Evolutionary conservation across 1,284 basidiomycete species (phyloP), one percentile per base, ranked within the genome.

Genomic region (Fistulinella staudtii): DNA sequence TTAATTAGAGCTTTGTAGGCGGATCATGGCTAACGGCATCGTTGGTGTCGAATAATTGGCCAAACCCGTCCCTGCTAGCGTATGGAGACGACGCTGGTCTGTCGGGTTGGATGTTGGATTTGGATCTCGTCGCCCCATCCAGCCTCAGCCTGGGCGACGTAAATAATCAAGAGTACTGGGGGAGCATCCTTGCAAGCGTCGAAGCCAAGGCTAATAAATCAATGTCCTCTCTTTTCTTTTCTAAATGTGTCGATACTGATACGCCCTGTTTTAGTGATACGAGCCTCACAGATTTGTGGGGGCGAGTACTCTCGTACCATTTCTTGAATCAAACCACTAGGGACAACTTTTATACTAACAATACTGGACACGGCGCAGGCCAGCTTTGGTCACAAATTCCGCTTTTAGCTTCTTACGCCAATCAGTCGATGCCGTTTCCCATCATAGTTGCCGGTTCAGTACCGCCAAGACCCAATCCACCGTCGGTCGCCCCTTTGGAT

Each of bases 21-120:
- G 83, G 83, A 3, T 81, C 80, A 8, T 85, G 83, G 83, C 53
- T 80, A 5, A 74, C 74, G 0, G 75, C 77, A 2, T 82, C 80
- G 0, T 52, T 82, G 34, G 63, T 69, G 23, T 69, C 78, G 53
- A 84, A 85, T 50, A 68, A 82, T 51, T 81, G 75, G 65, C 80
- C 80, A 1, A 70, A 55, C 1, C 66, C 75, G 10, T 55, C 67
- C 8, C 69, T 79, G 23, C 60, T 85, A 43, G 77, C 82, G 3
- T 72, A 72, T 42, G 82, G 82, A 3, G 73, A 80, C 55, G 70
- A 67, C 3, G 49, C 54, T 8, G 57, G 68, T 28, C 62, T 76
- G 3, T 57, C 64, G 14, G 81, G 82, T 4, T 85, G 82, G 82
- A 59, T 79, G 48, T 60, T 83, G 15, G 77, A 85, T 56, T 40